Evolutionary conservation across 495 filamentous ascomycete species (phyloP).

Genomic region (Podospora comata): DNA sequence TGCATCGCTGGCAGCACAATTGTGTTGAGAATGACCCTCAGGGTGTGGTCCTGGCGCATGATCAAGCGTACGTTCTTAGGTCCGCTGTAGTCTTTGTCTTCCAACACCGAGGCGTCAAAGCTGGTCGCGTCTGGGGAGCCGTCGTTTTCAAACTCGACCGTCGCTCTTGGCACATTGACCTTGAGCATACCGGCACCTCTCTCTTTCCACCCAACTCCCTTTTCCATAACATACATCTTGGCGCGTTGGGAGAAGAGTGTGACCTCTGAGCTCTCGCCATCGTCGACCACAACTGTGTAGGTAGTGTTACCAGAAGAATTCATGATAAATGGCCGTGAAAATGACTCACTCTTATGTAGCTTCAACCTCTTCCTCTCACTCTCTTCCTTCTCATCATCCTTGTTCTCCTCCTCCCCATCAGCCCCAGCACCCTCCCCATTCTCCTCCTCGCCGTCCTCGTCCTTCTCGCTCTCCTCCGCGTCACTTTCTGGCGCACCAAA

Average conservation of each 20-base stretch:
- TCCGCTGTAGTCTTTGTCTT: constrained; percentile 40
- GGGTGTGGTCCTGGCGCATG: constrained; percentile 81
- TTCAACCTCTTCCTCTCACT: constrained; percentile 64
- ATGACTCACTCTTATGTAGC: constrained; percentile 60
- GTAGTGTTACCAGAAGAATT: constrained; percentile 25
- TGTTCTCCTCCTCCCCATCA: constrained; percentile 28
- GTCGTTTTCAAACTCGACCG: constrained; percentile 46
- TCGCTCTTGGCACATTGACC: constrained; percentile 65
- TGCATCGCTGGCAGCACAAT: constrained; percentile 69
- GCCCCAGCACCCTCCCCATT: constrained; percentile 21
- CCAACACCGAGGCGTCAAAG: constrained; percentile 50
- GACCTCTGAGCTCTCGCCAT: constrained; percentile 74
- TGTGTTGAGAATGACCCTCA: constrained; percentile 84
- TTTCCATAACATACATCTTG: constrained; percentile 73
- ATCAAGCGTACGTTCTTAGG: constrained; percentile 60
- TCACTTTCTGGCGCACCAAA: constrained; percentile 70
- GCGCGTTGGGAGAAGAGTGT: constrained; percentile 62
- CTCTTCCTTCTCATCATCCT: constrained; percentile 38
- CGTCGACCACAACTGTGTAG: constrained; percentile 45
- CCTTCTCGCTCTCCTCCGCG: constrained; percentile 53
- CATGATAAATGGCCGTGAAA: not conserved
- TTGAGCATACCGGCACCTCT: constrained; percentile 79
- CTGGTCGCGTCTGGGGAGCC: constrained; percentile 39
- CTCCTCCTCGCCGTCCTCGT: constrained; percentile 44
- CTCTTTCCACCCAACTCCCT: constrained; percentile 73